phyloP scores from a whole-genome alignment of 2,329 filamentous ascomycete genomes.

The Dendryphion nanum region DNA sequence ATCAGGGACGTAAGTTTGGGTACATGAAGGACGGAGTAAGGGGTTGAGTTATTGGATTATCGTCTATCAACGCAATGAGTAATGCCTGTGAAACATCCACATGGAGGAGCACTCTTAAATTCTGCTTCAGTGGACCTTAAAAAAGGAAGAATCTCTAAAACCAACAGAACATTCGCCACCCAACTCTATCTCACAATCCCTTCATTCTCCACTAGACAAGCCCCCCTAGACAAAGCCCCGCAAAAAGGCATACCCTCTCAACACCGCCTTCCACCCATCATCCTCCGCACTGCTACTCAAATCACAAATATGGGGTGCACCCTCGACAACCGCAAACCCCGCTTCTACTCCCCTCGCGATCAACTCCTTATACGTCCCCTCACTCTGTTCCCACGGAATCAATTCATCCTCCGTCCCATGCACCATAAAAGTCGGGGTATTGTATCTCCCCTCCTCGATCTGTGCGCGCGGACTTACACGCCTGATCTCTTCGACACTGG shows the following conservation, averaged over 20 bases:
- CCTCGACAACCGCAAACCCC: slow-evolving; percentile 4
- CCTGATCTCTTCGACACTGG: slow-evolving; percentile 3
- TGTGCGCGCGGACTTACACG: slow-evolving; percentile 6
- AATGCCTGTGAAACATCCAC: no score
- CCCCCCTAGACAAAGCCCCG: no score
- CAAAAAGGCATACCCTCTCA: background rate
- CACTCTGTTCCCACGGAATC: slow-evolving; percentile 4
- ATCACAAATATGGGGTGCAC: slow-evolving; percentile 7
- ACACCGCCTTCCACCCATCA: background rate
- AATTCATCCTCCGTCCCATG: slow-evolving; percentile 8
- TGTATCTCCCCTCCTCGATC: slow-evolving; percentile 3
- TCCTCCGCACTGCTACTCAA: slow-evolving; percentile 1
- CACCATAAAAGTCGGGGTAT: slow-evolving; percentile 8
- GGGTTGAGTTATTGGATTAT: no score
- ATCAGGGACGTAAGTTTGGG: no score
- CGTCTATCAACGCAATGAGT: no score
- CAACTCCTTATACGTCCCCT: background rate
- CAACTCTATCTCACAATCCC: no score
- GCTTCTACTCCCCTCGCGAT: slow-evolving; percentile 1
- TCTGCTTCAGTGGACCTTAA: no score
- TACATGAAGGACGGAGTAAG: no score
- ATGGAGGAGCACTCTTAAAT: no score
- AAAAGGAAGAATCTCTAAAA: no score
- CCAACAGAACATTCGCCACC: no score
- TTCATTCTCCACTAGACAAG: no score